A percentile compares a stretch with the other conserved stretches of the same genome.
Evolutionary conservation across 2,329 filamentous ascomycete genomes (phyloP).

Genomic region (Elsinoe perseae): DNA sequence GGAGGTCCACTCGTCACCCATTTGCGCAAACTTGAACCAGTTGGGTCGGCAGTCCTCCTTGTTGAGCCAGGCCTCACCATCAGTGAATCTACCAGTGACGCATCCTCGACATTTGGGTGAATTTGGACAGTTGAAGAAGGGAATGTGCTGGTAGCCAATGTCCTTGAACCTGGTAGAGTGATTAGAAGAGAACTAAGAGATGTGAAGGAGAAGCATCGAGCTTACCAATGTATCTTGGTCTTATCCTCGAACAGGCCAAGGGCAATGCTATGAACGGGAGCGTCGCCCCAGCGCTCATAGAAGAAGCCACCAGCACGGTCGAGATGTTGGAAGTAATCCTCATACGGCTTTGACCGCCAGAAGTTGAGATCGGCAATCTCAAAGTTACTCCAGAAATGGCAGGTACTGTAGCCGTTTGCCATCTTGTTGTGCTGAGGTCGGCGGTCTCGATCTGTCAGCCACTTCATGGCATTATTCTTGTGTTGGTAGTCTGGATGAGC

Average conservation of each 20-base stretch:
- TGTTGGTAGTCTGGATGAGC: conserved; percentile 67
- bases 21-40: conserved; percentile 94
- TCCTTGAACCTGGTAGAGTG: conserved; percentile 74
- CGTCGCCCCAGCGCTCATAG: conserved; percentile 97
- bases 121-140: conserved; percentile 98
- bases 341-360: conserved; percentile 82
- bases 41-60: conserved; percentile 90
- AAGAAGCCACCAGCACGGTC: conserved; percentile 95
- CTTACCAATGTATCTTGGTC: conserved; percentile 85
- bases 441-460: conserved; percentile 70
- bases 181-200: conserved; percentile 16
- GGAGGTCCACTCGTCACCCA: conserved; percentile 46
- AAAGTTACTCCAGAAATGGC: conserved; percentile 99
- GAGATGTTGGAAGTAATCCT: conserved; percentile 93
- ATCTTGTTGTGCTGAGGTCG: conserved; percentile 71
- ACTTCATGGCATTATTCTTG: conserved; percentile 75
- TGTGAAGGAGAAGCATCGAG: conserved; percentile 18
- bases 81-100: conserved; percentile 76
- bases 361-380: conserved; percentile 91
- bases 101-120: conserved; percentile 88
- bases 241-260: conserved; percentile 86
- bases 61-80: conserved; percentile 76
- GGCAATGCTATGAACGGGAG: conserved; percentile 90
- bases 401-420: conserved; percentile 92
- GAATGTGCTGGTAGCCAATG: conserved; percentile 96